Base-by-base conservation (phyloP, 768 basidiomycete species). In the Auriscalpium vulgare region DNA sequence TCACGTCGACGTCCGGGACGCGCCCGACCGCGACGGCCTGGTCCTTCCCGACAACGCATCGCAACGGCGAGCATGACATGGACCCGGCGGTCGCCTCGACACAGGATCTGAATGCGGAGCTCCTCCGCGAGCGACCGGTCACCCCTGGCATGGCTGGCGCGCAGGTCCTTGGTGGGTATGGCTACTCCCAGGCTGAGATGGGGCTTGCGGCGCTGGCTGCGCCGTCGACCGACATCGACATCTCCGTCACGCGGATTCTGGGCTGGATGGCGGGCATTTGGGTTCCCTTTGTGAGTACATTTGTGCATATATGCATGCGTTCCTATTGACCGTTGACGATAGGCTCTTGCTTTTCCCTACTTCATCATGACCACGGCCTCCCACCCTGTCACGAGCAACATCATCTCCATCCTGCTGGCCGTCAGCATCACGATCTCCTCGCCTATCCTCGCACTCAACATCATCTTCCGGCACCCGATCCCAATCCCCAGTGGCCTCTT, bases 231-330 rank as follows among this genome's bases (percentile, higher is more conserved):
- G 75, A 78, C 37, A 66, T 86, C 51, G 78, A 85, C 55, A 73
- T 87, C 53, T 82, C 85, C 10, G 61, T 78, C 21, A 71, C 69
- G 58, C 80, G 79, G 54, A 75, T 80, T 17, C 53, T 81, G 56
- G 78, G 78, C 65, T 90, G 88, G 87, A 73, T 85, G 59, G 66
- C 82, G 57, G 74, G 75, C 40, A 82, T 88, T 59, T 87, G 84
- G 83, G 65, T 85, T 37, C 88, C 88, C 51, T 65, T 85, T 57
- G 87, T 87, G 69, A 67, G 86, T 76, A 3, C 40, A 47, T 47
- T 40, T 17, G 4, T 19, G 38, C 37, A 7, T 54, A 45, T 36
- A 38, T 55, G 21, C 44, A 34, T 50, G 13, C 34, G 56, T 10
- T 46, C 7, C 29, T 29, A 35, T 21, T 17, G 50, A 48, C 23